Evolutionary conservation across 106 monocot genomes (phyloP).

Genomic region (Phalaenopsis aphrodite): DNA sequence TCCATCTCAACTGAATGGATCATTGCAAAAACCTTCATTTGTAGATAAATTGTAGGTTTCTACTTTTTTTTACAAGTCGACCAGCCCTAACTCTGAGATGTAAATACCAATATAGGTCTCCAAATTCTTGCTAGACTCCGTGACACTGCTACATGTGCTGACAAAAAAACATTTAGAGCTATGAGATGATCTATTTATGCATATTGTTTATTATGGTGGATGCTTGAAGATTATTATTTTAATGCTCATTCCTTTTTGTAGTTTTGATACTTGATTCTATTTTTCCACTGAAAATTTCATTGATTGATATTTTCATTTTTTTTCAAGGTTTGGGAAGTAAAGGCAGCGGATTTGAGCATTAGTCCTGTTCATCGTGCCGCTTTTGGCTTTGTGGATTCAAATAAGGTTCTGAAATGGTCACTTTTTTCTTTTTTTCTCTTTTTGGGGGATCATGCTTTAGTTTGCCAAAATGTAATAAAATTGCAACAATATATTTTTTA

Average conservation of each 20-base stretch:
- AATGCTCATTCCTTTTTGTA: not conserved
- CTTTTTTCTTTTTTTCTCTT: not conserved
- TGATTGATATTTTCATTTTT: not conserved
- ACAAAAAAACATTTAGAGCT: too few species aligned
- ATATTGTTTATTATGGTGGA: not conserved
- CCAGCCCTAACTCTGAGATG: not conserved
- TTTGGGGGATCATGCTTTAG: not conserved
- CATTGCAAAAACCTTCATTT: not conserved
- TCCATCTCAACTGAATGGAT: not conserved
- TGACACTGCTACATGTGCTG: not conserved
- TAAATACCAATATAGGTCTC: not conserved
- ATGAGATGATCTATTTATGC: not conserved
- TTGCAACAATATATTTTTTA: not conserved
- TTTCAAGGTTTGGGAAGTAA: slow-evolving; percentile 93
- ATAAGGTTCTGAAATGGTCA: slow-evolving; percentile 42
- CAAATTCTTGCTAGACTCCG: not conserved
- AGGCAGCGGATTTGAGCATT: slow-evolving; percentile 97
- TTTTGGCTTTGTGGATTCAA: slow-evolving; percentile 74
- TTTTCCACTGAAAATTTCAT: not conserved
- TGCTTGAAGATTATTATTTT: not conserved
- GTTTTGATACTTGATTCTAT: not conserved
- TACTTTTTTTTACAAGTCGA: not conserved
- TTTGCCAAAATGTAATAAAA: slow-evolving; percentile 1
- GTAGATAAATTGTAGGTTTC: not conserved
- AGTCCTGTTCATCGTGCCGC: slow-evolving; percentile 99